Conservation (phyloP, 2,329 filamentous ascomycete species). For the Phaeosphaeria sp. region DNA sequence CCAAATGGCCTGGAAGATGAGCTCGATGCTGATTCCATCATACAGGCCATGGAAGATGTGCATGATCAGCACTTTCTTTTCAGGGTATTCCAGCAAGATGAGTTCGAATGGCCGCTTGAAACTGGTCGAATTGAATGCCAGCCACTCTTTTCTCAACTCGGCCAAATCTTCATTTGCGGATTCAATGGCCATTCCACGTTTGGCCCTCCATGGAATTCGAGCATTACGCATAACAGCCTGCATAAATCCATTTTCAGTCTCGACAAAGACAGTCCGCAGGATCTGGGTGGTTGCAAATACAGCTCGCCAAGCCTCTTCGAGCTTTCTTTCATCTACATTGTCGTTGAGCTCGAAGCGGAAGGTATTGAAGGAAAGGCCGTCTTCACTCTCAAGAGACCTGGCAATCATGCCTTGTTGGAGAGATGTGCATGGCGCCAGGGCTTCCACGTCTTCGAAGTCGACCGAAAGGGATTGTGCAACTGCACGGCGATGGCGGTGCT, state of each 20-base stretch:
- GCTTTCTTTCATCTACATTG: conserved; percentile 51
- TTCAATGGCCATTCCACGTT: conserved; percentile 31
- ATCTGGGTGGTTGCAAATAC: conserved; percentile 65
- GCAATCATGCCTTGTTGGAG: conserved; percentile 88
- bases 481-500: conserved; percentile 64
- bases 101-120: conserved; percentile 62
- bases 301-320: conserved; percentile 65
- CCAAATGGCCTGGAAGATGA: conserved; percentile 68
- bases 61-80: conserved; percentile 58
- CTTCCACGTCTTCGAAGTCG: conserved; percentile 65
- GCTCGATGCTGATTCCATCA: conserved; percentile 77
- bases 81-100: conserved; percentile 47
- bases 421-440: conserved; percentile 81
- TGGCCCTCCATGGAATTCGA: conserved; percentile 6
- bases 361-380: conserved; percentile 75
- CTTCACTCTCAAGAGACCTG: conserved; percentile 64
- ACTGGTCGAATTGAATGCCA: conserved; percentile 57
- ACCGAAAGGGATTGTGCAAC: conserved; percentile 63
- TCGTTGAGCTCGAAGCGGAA: conserved; percentile 67
- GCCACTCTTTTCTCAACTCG: conserved; percentile 59
- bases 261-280: conserved; percentile 74
- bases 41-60: conserved; percentile 87
- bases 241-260: conserved; percentile 76
- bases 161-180: conserved; percentile 34
- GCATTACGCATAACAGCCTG: conserved; percentile 69